These are phyloP conservation scores for Scolecobasidium constrictum DNA, from an alignment of 2,329 filamentous ascomycete genomes.

Conservation along the genomic window DNA sequence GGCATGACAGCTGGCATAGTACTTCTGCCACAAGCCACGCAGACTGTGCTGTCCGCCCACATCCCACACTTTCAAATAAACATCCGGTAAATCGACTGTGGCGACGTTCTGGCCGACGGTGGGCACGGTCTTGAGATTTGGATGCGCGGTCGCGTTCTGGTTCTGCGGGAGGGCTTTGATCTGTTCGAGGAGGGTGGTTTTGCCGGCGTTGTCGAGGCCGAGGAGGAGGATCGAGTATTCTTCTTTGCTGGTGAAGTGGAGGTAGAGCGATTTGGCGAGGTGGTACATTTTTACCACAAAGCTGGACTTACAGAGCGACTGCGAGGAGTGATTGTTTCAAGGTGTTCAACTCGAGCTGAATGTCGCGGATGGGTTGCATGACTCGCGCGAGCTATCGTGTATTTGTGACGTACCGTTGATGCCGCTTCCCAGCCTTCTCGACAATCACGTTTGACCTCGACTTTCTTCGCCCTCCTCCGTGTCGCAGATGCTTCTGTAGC, in stretches of 20 bases:
- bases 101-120: constrained; percentile 96
- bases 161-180: constrained; percentile 80
- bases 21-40: constrained; percentile 87
- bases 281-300: constrained; percentile 95
- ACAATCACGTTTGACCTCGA: no score
- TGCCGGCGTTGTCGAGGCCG: constrained; percentile 95
- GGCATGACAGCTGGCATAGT: constrained; percentile 87
- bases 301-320: no score
- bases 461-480: no score
- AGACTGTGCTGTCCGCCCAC: constrained; percentile 87
- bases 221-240: constrained; percentile 97
- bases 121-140: constrained; percentile 73
- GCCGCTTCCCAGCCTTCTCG: no score
- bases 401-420: no score
- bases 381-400: no score
- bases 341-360: no score
- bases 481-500: no score
- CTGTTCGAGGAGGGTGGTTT: constrained; percentile 95
- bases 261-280: constrained; percentile 86
- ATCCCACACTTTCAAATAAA: constrained; percentile 98
- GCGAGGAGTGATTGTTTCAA: no score
- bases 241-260: constrained; percentile 95
- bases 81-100: constrained; percentile 79
- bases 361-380: no score
- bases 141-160: constrained; percentile 42